Base-by-base conservation (phyloP, 176 grass and related monocot genomes). In the Phyllostachys edulis region DNA sequence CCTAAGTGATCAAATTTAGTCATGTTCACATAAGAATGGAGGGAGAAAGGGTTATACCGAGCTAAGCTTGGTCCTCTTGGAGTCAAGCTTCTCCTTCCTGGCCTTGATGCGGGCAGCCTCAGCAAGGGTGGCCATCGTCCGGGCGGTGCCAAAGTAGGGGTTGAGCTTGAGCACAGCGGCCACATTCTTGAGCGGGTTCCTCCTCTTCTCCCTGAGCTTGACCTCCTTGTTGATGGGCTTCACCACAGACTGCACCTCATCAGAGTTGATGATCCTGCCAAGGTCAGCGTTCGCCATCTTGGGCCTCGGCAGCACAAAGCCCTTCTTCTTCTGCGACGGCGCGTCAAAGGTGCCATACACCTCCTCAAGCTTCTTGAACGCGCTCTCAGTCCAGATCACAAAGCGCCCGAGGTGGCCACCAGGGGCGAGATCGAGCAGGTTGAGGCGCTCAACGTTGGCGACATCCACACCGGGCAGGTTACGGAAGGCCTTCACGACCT, bases 401-500 rank as follows among this genome's bases (percentile, higher is more conserved):
- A 97, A 97, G 2, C 94, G 84, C 14, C 94, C 94, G 2, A 96
- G 72, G 46, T 97, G 91, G 27, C 91, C 94, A 84, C 94, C 94
- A 1, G 94, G 91, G 14, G 94, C 94, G 2, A 97, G 89, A 63
- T 93, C 88, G 2, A 97, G 86, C 63, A 97, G 87, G 78, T 97
- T 93, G 69, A 97, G 94, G 57, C 94, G 89, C 82, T 97, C 91
- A 5, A 97, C 91, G 42, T 97, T 93, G 47, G 88, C 88, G 1
- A 96, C 67, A 21, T 96, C 91, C 18, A 97, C 89, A 9, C 94
- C 94, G 6, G 91, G 89, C n/a, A 97, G 87, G 71, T 97, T 97
- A 34, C 94, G 91, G 89, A 94, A 97, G 47, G 94, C 91, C 85
- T 94, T 97, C n/a, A 94, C 89, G 5, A 97, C 84, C 82, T 97